phyloP scores from a whole-genome alignment of 108 stramenopile genomes.

The Cylindrotheca closterium region DNA sequence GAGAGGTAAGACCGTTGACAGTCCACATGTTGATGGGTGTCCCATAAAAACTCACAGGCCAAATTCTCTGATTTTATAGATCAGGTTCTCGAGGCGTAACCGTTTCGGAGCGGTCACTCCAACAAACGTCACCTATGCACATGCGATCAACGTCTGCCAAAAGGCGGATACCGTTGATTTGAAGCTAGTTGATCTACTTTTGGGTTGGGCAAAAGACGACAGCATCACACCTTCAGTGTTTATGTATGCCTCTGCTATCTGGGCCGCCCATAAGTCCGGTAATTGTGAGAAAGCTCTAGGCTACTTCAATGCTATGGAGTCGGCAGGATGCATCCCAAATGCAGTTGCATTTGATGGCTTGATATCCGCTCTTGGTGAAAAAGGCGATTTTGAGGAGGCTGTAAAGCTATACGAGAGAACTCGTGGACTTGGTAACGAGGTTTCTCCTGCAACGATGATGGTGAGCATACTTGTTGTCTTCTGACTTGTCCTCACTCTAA shows the following conservation, averaged over 20 bases:
- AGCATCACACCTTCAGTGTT: slow-evolving; percentile 49
- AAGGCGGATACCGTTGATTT: slow-evolving; percentile 35
- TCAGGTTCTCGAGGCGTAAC: slow-evolving; percentile 66
- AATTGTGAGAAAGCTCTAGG: slow-evolving; percentile 27
- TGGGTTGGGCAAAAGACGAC: slow-evolving; percentile 49
- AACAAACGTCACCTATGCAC: slow-evolving; percentile 51
- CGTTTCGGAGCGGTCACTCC: slow-evolving; percentile 49
- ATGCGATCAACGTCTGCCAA: slow-evolving; percentile 59
- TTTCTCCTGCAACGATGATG: slow-evolving; percentile 7
- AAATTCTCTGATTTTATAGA: slow-evolving; percentile 30
- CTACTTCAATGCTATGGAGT: slow-evolving; percentile 56
- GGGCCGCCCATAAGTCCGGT: slow-evolving; percentile 61
- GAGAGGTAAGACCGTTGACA: slow-evolving; percentile 20
- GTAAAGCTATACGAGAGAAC: slow-evolving; percentile 51
- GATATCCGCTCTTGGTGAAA: slow-evolving; percentile 46
- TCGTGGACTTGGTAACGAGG: slow-evolving; percentile 15
- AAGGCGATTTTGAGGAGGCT: slow-evolving; percentile 44
- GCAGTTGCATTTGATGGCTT: slow-evolving; percentile 56
- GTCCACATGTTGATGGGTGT: background rate
- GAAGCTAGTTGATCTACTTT: slow-evolving; percentile 31
- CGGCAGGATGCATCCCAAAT: slow-evolving; percentile 27
- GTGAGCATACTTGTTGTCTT: slow-evolving; percentile 4
- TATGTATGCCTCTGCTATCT: slow-evolving; percentile 75
- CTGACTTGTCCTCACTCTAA: too few relatives aligned
- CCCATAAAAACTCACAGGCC: too few relatives aligned